These are phyloP conservation scores for Entomortierella beljakovae DNA, from an alignment of 192 early-diverging fungal species.

Conservation along the genomic window DNA sequence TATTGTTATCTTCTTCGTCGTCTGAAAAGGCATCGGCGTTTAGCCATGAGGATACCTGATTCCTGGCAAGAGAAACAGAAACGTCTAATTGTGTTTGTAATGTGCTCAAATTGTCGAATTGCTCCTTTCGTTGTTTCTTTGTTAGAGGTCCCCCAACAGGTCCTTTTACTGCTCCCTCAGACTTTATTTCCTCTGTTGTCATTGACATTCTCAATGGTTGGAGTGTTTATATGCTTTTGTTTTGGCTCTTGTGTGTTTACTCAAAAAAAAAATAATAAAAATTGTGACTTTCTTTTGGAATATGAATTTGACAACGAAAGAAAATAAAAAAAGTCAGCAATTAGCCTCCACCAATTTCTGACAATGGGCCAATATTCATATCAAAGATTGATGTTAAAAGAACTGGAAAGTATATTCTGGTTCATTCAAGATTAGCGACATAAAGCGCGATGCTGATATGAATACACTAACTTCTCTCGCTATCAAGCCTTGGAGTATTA, in stretches of 20 bases:
- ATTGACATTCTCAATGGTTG: slow-evolving; percentile 8
- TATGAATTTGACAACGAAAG: too few species aligned
- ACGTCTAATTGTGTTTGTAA: slow-evolving; percentile 66
- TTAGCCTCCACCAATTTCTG: too few species aligned
- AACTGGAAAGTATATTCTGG: too few species aligned
- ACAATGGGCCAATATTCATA: too few species aligned
- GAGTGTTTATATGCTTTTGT: background rate
- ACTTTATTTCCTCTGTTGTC: background rate
- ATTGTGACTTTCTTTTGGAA: too few species aligned
- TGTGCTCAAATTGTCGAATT: slow-evolving; percentile 55
- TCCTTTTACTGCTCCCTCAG: slow-evolving; percentile 3
- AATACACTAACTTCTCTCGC: too few species aligned
- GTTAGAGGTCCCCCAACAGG: slow-evolving; percentile 31
- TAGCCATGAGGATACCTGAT: slow-evolving; percentile 63
- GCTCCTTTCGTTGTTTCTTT: slow-evolving; percentile 56
- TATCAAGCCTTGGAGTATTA: background rate
- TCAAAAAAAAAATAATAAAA: too few species aligned
- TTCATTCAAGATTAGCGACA: too few species aligned
- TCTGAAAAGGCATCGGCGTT: slow-evolving; percentile 51
- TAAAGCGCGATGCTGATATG: too few species aligned
- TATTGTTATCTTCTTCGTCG: slow-evolving; percentile 45
- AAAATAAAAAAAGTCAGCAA: too few species aligned
- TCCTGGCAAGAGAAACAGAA: slow-evolving; percentile 57
- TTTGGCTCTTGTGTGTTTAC: background rate
- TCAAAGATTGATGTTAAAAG: too few species aligned